Conservation (phyloP, 306 rosid species). For the Lagenaria siceraria region DNA sequence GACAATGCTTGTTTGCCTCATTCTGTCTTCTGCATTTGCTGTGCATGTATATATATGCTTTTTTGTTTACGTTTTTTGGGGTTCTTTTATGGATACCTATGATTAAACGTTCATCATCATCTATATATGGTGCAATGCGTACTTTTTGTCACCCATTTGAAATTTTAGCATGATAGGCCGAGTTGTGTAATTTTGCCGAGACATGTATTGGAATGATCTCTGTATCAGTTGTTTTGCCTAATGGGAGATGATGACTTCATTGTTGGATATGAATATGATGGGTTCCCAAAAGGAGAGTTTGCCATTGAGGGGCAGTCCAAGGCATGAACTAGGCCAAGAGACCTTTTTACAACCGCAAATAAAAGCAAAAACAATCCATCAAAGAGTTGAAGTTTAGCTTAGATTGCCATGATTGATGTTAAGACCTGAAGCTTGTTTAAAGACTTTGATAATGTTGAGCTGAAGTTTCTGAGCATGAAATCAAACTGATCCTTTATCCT, state of each 20-base stretch:
- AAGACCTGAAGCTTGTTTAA: background rate
- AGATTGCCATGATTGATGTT: background rate
- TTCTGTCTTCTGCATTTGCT: background rate
- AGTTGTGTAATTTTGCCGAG: background rate
- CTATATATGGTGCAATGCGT: background rate
- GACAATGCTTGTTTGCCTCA: background rate
- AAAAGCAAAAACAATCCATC: background rate
- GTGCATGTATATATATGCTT: background rate
- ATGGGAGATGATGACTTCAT: background rate
- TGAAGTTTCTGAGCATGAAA: background rate
- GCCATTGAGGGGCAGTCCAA: background rate
- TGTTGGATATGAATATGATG: background rate
- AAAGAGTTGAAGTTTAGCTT: background rate
- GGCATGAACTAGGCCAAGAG: background rate
- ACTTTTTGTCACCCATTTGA: background rate
- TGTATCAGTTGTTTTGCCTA: background rate
- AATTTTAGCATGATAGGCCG: background rate
- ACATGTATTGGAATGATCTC: background rate
- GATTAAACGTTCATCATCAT: background rate
- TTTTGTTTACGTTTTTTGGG: background rate
- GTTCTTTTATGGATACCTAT: background rate
- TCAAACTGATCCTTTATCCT: background rate
- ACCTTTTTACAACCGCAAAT: background rate
- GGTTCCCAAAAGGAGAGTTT: background rate
- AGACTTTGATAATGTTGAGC: background rate